These are phyloP conservation scores for Arctium lappa DNA, from an alignment of 129 eudicot genomes.

Conservation along the genomic window DNA sequence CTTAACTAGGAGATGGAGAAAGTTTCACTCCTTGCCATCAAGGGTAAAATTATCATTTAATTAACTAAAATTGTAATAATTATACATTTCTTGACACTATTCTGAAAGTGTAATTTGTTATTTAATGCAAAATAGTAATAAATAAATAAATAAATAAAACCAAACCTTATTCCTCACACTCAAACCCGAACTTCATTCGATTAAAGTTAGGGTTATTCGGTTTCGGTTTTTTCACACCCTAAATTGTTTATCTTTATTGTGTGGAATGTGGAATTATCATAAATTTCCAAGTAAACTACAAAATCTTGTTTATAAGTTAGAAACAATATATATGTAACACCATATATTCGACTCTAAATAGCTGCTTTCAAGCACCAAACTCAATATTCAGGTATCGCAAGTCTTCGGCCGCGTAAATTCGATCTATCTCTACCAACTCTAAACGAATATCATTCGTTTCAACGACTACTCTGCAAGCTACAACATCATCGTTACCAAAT, in stretches of 20 bases:
- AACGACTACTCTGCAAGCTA: slow-evolving; percentile 67
- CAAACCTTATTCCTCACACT: background rate
- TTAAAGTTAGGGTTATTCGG: background rate
- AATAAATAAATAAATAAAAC: no score
- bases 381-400: slow-evolving; percentile 58
- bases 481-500: slow-evolving; percentile 34
- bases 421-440: slow-evolving; percentile 51
- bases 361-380: slow-evolving; percentile 41
- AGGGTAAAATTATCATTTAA: no score
- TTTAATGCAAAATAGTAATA: background rate
- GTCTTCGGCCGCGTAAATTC: slow-evolving; percentile 32
- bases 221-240: background rate
- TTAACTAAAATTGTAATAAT: no score
- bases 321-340: background rate
- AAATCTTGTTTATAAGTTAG: background rate
- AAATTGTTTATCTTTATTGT: background rate
- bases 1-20: no score
- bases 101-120: no score
- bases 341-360: slow-evolving; percentile 5
- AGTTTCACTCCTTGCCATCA: no score
- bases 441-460: slow-evolving; percentile 58
- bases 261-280: background rate
- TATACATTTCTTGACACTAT: no score
- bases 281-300: background rate
- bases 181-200: background rate